Evolutionary conservation across 2,329 filamentous ascomycete species (phyloP).

Genomic region (Botrytis cinerea): DNA sequence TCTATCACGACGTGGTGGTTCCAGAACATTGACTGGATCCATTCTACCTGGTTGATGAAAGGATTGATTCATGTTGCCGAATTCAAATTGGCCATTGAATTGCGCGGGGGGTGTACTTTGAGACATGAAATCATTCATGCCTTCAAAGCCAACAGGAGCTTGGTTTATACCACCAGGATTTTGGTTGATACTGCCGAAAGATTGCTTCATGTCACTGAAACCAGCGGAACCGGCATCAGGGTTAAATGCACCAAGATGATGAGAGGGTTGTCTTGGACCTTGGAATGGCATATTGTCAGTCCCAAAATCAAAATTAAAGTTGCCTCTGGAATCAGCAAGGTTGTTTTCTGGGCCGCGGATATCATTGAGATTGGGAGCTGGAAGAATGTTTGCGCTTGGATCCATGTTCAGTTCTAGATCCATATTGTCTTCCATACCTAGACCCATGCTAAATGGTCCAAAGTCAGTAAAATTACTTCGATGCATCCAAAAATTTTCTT

Average conservation of each 20-base stretch:
- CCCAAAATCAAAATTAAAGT: too few relatives aligned
- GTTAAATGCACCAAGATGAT: background rate
- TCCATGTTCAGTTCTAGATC: background rate
- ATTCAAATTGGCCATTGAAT: background rate
- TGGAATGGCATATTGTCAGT: background rate
- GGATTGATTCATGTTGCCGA: background rate
- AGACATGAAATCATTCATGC: background rate
- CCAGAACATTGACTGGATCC: background rate
- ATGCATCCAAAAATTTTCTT: background rate
- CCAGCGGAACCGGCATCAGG: background rate
- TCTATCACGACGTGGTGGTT: background rate
- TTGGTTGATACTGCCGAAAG: background rate
- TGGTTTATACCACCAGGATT: background rate
- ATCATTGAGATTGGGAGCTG: background rate
- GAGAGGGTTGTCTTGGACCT: background rate
- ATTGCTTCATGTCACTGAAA: background rate
- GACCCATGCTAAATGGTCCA: background rate
- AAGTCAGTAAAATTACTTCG: background rate
- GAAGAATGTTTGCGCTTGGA: background rate
- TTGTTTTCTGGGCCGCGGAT: background rate
- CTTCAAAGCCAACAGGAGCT: background rate
- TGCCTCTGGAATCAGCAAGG: background rate
- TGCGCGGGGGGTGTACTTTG: background rate
- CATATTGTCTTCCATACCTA: background rate
- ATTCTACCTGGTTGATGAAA: background rate